Evolutionary conservation across 1,284 basidiomycete species (phyloP).

Genomic region (Moniliella sp.): DNA sequence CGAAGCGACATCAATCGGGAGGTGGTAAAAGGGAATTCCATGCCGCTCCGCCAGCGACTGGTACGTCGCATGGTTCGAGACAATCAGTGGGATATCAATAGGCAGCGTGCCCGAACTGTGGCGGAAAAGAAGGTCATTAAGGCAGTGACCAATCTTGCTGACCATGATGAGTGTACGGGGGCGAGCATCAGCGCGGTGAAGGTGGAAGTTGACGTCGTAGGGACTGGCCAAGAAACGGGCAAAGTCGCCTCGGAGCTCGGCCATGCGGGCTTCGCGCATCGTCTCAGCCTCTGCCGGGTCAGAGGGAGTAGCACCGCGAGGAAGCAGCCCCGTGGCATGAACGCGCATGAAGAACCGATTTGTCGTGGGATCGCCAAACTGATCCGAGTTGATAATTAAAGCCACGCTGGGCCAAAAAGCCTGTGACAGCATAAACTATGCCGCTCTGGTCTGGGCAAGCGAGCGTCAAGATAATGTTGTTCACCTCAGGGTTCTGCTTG

Average conservation of each 20-base stretch:
- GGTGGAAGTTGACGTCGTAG: conserved; percentile 8
- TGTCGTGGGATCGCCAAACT: conserved; percentile 21
- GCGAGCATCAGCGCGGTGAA: conserved; percentile 21
- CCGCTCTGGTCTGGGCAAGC: conserved; percentile 26
- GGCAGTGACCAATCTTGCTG: conserved; percentile 27
- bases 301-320: not conserved
- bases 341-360: conserved; percentile 29
- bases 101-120: conserved; percentile 15
- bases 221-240: conserved; percentile 2
- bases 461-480: conserved; percentile 27
- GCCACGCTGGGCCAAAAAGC: conserved; percentile 15
- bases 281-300: not conserved
- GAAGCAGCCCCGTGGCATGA: not conserved
- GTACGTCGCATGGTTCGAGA: conserved; percentile 27
- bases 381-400: conserved; percentile 29
- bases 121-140: conserved; percentile 28
- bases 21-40: conserved; percentile 27
- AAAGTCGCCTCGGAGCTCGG: conserved; percentile 8
- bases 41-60: conserved; percentile 18
- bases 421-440: conserved; percentile 20
- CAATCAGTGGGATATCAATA: conserved; percentile 21
- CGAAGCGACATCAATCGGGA: conserved; percentile 18
- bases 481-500: too few relatives aligned
- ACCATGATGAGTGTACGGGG: conserved; percentile 26
- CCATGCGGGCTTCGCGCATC: conserved; percentile 1